A percentile compares a stretch with the other conserved stretches of the same genome.
Conservation (phyloP, 257 asterid species). For the Nicotiana undulata region DNA sequence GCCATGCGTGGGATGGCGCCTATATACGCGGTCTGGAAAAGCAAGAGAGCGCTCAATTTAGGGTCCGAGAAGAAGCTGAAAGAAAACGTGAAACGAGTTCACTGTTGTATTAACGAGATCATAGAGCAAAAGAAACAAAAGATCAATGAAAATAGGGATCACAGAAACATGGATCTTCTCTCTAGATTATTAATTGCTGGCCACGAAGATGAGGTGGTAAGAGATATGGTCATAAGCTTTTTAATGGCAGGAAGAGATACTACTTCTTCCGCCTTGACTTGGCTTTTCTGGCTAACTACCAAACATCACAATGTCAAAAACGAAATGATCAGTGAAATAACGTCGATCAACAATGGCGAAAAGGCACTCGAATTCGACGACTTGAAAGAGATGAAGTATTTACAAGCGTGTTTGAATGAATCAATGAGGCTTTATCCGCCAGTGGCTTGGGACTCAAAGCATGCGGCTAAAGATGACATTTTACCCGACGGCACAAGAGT, state of each 20-base stretch:
- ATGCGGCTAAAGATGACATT: conserved; percentile 32
- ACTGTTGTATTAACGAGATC: background rate
- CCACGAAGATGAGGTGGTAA: background rate
- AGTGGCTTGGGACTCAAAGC: conserved; percentile 61
- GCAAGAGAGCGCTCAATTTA: conserved; percentile 37
- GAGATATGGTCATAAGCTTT: conserved; percentile 26
- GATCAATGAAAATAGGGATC: background rate
- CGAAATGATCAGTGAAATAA: background rate
- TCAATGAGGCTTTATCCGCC: conserved; percentile 88
- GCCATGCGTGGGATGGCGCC: conserved; percentile 57
- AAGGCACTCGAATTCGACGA: background rate
- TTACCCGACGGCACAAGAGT: conserved; percentile 63
- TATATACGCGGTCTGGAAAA: conserved; percentile 39
- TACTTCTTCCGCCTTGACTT: background rate
- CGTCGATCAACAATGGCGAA: background rate
- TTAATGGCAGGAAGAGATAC: background rate
- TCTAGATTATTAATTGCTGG: background rate
- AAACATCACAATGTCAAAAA: background rate
- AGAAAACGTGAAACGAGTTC: conserved; percentile 40
- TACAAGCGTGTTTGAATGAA: conserved; percentile 61
- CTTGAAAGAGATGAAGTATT: conserved; percentile 38
- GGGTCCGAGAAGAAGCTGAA: conserved; percentile 49
- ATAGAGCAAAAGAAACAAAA: background rate
- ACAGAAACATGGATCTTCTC: background rate
- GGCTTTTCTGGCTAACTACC: background rate